Evolutionary conservation across 768 basidiomycete genomes (phyloP).

Genomic region (Daedaleopsis sinensis): DNA sequence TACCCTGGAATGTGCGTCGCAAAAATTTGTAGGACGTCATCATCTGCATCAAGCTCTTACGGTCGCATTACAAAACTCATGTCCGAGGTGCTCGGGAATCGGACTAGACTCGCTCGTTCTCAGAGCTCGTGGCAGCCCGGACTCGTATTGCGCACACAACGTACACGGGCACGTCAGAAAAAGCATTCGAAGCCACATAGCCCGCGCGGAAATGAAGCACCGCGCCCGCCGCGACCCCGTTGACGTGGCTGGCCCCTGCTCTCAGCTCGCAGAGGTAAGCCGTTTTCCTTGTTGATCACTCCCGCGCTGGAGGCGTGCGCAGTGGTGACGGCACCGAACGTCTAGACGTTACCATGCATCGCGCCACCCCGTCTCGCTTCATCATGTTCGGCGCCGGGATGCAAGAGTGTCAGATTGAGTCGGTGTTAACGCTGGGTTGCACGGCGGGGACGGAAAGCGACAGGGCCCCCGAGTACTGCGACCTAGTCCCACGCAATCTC

Average conservation of each 20-base stretch:
- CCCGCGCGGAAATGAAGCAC: no score
- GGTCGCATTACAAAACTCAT: neutral
- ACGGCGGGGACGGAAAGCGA: neutral
- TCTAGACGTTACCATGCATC: neutral
- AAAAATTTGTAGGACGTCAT: neutral
- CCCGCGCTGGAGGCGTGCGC: no score
- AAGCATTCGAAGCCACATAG: no score
- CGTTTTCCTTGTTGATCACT: no score
- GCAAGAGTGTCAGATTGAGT: neutral
- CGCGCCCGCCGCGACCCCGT: no score
- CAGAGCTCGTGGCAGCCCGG: no score
- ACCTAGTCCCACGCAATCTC: slow-evolving; percentile 7
- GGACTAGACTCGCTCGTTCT: neutral
- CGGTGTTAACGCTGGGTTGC: neutral
- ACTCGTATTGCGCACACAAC: neutral
- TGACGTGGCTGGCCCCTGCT: no score
- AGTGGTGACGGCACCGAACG: no score
- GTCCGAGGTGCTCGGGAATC: neutral
- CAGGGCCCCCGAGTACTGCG: slow-evolving; percentile 17
- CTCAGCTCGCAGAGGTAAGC: no score
- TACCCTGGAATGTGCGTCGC: neutral
- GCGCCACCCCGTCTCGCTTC: neutral
- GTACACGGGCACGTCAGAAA: neutral
- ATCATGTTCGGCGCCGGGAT: neutral
- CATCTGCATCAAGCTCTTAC: neutral